Percentiles rank a stretch among this genome's conserved stretches.
Conservation (phyloP, 2,329 filamentous ascomycete species). For the Clarireedia homoeocarpa region DNA sequence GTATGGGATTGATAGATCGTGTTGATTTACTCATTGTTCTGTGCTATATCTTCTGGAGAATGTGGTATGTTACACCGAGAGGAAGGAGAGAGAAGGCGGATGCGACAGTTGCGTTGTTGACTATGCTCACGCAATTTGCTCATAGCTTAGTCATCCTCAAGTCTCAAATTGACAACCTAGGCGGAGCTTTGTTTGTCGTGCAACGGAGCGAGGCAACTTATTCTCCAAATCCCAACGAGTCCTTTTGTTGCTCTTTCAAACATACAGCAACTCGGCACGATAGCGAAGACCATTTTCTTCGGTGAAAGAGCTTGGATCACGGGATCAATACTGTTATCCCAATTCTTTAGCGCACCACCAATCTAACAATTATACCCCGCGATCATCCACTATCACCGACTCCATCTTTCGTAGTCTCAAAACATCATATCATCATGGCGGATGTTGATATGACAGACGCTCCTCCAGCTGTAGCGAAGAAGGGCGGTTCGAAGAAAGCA, state of each 20-base stretch:
- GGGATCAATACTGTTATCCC: too few species aligned
- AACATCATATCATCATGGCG: conserved; percentile 53
- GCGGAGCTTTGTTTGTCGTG: background rate
- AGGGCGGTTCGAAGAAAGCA: conserved; percentile 41
- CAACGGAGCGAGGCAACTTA: background rate
- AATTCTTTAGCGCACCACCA: too few species aligned
- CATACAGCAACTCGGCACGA: background rate
- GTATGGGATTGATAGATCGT: conserved; percentile 13
- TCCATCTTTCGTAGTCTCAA: background rate
- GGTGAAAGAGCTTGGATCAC: too few species aligned
- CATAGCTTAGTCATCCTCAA: background rate
- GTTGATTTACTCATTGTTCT: conserved; percentile 25
- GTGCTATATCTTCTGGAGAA: conserved; percentile 10
- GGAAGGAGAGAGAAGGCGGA: background rate
- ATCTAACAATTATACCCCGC: conserved; percentile 14
- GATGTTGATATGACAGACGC: conserved; percentile 97
- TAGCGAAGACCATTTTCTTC: background rate
- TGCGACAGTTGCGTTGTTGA: background rate
- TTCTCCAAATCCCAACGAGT: background rate
- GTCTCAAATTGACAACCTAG: background rate
- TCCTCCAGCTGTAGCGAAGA: conserved; percentile 49
- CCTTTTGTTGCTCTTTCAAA: background rate
- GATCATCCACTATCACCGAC: conserved; percentile 3
- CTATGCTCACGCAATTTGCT: background rate
- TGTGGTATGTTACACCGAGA: conserved; percentile 6